phyloP scores from a whole-genome alignment of 2,329 filamentous ascomycete species.

The Penicillium sp. region DNA sequence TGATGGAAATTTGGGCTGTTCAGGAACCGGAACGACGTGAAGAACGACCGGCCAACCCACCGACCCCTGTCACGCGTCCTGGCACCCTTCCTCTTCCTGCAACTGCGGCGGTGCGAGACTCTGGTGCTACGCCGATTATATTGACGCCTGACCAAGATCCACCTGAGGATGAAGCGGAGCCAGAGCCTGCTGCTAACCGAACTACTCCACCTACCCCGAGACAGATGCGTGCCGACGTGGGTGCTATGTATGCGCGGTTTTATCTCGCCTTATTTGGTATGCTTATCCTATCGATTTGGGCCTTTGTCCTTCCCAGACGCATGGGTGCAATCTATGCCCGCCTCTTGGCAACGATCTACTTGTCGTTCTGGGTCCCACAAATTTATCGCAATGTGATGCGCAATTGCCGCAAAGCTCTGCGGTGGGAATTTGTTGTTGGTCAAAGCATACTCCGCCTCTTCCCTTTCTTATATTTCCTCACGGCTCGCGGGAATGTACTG shows the following conservation, averaged over 20 bases:
- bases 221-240: constrained; percentile 54
- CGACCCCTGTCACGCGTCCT: constrained; percentile 34
- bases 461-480: constrained; percentile 85
- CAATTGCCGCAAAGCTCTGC: constrained; percentile 88
- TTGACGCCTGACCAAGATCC: constrained; percentile 63
- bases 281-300: constrained; percentile 64
- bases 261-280: constrained; percentile 63
- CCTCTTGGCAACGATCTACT: constrained; percentile 70
- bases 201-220: constrained; percentile 38
- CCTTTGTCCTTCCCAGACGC: constrained; percentile 59
- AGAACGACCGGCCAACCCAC: constrained; percentile 31
- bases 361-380: constrained; percentile 91
- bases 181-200: constrained; percentile 37
- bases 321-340: constrained; percentile 62
- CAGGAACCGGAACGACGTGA: constrained; percentile 54
- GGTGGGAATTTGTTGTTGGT: constrained; percentile 87
- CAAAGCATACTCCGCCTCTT: constrained; percentile 78
- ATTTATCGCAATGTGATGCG: constrained; percentile 87
- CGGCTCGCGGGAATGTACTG: constrained; percentile 76
- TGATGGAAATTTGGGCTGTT: constrained; percentile 70
- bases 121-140: constrained; percentile 60
- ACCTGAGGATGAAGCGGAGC: constrained; percentile 42
- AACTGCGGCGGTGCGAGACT: constrained; percentile 51
- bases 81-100: constrained; percentile 55
- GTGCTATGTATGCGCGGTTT: constrained; percentile 64